These are phyloP conservation scores for Entomortierella chlamydospora DNA, from an alignment of 192 early-diverging fungal species.

Conservation along the genomic window DNA sequence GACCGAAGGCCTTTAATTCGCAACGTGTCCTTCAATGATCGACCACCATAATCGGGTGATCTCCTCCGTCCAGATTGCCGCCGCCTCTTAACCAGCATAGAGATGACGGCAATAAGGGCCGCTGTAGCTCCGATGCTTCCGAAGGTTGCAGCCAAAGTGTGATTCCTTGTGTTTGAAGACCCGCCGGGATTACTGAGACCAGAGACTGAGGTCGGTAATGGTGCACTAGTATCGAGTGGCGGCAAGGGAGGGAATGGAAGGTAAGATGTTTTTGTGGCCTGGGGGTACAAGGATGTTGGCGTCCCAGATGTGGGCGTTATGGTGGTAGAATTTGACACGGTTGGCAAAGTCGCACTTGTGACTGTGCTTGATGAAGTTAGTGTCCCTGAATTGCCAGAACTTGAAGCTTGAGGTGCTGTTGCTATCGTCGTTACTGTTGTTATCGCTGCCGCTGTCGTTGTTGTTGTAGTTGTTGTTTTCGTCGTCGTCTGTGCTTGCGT, in stretches of 20 bases:
- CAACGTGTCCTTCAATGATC: neutral
- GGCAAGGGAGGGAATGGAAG: neutral
- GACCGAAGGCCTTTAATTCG: neutral
- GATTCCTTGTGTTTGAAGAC: neutral
- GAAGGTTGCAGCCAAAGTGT: neutral
- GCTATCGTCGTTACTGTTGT: neutral
- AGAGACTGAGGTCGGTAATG: neutral
- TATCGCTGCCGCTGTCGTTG: neutral
- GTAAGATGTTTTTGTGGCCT: neutral
- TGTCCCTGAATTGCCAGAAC: too few relatives aligned
- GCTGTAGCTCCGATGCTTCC: conserved; percentile 16
- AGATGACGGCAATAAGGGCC: conserved; percentile 17
- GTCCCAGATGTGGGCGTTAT: neutral
- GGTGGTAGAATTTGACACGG: neutral
- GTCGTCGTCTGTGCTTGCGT: too few relatives aligned
- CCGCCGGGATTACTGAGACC: neutral
- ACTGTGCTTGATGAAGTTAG: too few relatives aligned
- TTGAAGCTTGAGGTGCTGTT: too few relatives aligned
- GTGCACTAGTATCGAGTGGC: neutral
- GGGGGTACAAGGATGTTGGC: neutral
- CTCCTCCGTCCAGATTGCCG: neutral
- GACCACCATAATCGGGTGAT: neutral
- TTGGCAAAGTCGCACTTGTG: too few relatives aligned
- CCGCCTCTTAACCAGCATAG: conserved; percentile 25
- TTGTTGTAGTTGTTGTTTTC: conserved; percentile 18